A percentile compares a stretch with the other conserved stretches of the same genome.
These are phyloP conservation scores for Tolypocladium nubicola DNA, from an alignment of 2,329 filamentous ascomycete species.

Conservation along the genomic window DNA sequence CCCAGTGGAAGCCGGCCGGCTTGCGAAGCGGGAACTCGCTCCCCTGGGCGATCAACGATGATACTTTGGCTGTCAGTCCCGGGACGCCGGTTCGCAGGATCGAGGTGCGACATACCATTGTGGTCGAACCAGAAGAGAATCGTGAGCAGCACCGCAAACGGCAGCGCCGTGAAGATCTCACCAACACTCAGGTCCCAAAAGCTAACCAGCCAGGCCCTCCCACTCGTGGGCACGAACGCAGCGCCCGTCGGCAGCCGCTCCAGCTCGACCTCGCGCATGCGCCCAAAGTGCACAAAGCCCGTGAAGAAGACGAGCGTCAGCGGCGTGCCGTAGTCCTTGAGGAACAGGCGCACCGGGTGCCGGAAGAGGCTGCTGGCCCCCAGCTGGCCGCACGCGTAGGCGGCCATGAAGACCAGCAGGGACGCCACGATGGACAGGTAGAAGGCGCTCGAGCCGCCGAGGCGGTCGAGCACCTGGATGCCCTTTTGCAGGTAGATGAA, in stretches of 20 bases:
- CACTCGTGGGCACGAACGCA: conserved; percentile 68
- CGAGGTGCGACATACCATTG: conserved; percentile 46
- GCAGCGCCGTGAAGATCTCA: conserved; percentile 76
- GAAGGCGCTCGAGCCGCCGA: conserved; percentile 56
- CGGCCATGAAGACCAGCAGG: conserved; percentile 66
- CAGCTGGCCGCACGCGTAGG: conserved; percentile 62
- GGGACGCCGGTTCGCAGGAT: background rate
- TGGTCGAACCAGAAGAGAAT: conserved; percentile 87
- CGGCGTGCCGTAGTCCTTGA: conserved; percentile 84
- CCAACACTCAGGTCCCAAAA: conserved; percentile 69
- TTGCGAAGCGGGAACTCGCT: conserved; percentile 74
- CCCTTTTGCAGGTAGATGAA: conserved; percentile 89
- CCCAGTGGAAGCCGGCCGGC: conserved; percentile 79
- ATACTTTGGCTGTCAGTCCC: conserved; percentile 39
- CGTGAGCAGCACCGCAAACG: conserved; percentile 73
- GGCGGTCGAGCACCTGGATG: conserved; percentile 70
- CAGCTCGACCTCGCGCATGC: conserved; percentile 62
- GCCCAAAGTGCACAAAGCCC: conserved; percentile 77
- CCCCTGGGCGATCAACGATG: conserved; percentile 71
- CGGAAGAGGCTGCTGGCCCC: conserved; percentile 64
- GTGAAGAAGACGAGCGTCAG: conserved; percentile 80
- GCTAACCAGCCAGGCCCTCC: conserved; percentile 65
- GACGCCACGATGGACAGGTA: conserved; percentile 72
- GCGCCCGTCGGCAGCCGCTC: conserved; percentile 64
- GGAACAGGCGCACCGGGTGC: conserved; percentile 66